Conservation (phyloP, 306 rosid species). For the Sechiopsis laciniata region DNA sequence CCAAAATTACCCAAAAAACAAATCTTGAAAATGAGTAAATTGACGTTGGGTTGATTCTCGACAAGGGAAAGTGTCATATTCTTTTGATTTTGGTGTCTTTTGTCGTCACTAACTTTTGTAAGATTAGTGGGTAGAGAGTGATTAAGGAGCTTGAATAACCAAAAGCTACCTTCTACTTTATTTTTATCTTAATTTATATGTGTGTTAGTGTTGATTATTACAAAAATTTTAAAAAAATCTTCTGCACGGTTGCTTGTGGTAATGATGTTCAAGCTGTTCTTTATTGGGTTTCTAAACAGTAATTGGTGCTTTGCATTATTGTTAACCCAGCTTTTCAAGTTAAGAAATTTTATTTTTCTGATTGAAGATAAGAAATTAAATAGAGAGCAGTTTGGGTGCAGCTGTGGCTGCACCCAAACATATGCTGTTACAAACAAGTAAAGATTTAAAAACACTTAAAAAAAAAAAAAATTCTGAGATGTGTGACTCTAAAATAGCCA, state of each 20-base stretch:
- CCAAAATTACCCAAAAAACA: not conserved
- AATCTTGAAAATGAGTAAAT: not conserved
- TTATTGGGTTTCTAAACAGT: constrained; percentile 23
- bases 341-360: not conserved
- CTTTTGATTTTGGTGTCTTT: constrained; percentile 33
- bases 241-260: constrained; percentile 10
- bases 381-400: no score
- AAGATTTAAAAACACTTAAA: no score
- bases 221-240: not conserved
- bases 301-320: not conserved
- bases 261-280: constrained; percentile 26
- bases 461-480: no score
- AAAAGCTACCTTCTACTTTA: constrained; percentile 23
- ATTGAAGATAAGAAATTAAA: not conserved
- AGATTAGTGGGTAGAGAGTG: constrained; percentile 16
- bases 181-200: constrained; percentile 10
- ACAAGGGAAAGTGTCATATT: constrained; percentile 27
- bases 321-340: not conserved
- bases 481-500: no score
- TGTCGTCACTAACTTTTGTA: constrained; percentile 30
- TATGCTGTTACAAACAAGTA: no score
- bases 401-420: no score
- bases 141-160: constrained; percentile 22
- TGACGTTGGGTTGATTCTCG: constrained; percentile 22
- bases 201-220: constrained; percentile 23